Conservation (phyloP, 495 filamentous ascomycete species). For the Lichina pygmaea region DNA sequence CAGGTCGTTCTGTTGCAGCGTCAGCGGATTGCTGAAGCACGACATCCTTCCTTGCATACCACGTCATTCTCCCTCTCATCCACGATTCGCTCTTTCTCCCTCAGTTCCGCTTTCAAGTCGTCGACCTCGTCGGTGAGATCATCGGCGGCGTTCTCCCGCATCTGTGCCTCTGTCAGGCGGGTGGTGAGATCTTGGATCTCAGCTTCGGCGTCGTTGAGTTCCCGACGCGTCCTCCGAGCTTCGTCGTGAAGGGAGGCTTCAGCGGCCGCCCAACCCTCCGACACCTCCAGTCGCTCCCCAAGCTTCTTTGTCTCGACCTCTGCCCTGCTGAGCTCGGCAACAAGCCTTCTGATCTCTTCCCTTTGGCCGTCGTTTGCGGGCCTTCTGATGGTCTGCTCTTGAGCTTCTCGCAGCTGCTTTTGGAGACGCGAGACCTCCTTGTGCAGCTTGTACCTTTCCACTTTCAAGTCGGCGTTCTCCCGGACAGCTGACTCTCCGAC, state of each 20-base stretch:
- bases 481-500: slow-evolving; percentile 66
- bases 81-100: slow-evolving; percentile 35
- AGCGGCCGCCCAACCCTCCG: slow-evolving; percentile 8
- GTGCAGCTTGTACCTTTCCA: slow-evolving; percentile 65
- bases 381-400: slow-evolving; percentile 48
- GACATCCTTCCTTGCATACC: slow-evolving; percentile 15
- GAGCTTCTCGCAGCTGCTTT: slow-evolving; percentile 60
- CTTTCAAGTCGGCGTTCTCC: slow-evolving; percentile 90
- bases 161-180: slow-evolving; percentile 8
- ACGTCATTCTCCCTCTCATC: slow-evolving; percentile 40
- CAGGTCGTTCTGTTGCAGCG: slow-evolving; percentile 6
- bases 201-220: background rate
- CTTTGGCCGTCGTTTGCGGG: slow-evolving; percentile 34
- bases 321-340: background rate
- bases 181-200: slow-evolving; percentile 9
- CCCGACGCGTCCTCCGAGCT: background rate
- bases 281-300: slow-evolving; percentile 8
- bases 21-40: background rate
- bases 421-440: slow-evolving; percentile 60
- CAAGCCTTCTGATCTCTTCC: slow-evolving; percentile 28
- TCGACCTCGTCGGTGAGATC: slow-evolving; percentile 39
- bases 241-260: slow-evolving; percentile 36
- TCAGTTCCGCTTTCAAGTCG: slow-evolving; percentile 35
- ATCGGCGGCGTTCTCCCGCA: slow-evolving; percentile 15
- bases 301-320: slow-evolving; percentile 9